Percentiles rank a stretch among this genome's conserved stretches.
These are phyloP conservation scores for Cercospora janseana DNA, from an alignment of 2,329 filamentous ascomycete species.

Conservation along the genomic window DNA sequence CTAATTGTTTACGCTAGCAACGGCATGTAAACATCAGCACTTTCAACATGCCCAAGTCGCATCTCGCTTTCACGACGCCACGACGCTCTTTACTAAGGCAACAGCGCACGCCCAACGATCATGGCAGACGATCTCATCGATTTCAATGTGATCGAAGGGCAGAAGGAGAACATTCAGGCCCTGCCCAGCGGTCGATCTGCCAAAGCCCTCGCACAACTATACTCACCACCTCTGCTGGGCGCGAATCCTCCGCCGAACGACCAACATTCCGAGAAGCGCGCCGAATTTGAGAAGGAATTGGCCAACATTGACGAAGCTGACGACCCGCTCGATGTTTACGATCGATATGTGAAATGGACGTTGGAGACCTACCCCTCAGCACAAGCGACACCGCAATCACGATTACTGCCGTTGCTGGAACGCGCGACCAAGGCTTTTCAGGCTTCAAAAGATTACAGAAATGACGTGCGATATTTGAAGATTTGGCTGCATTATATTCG, in stretches of 20 bases:
- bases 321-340: conserved; percentile 91
- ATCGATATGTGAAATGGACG: conserved; percentile 96
- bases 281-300: conserved; percentile 83
- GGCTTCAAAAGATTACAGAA: conserved; percentile 82
- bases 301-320: conserved; percentile 78
- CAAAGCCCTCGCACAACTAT: conserved; percentile 78
- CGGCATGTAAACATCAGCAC: conserved; percentile 1
- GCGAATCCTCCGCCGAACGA: conserved; percentile 57
- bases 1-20: neutral
- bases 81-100: conserved; percentile 9
- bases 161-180: conserved; percentile 97
- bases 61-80: neutral
- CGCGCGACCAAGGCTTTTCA: conserved; percentile 89
- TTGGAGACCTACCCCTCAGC: conserved; percentile 91
- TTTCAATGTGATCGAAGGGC: conserved; percentile 91
- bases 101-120: conserved; percentile 9
- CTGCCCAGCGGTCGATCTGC: conserved; percentile 86
- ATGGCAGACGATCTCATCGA: conserved; percentile 50
- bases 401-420: conserved; percentile 83
- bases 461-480: conserved; percentile 89
- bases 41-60: neutral
- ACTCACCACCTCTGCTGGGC: conserved; percentile 55
- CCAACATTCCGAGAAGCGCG: conserved; percentile 73
- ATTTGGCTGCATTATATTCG: conserved; percentile 93
- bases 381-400: conserved; percentile 87